Evolutionary conservation across 352 stramenopile genomes (phyloP), one percentile per base, ranked within the genome.

Genomic region (Globisporangium heterothallicum): DNA sequence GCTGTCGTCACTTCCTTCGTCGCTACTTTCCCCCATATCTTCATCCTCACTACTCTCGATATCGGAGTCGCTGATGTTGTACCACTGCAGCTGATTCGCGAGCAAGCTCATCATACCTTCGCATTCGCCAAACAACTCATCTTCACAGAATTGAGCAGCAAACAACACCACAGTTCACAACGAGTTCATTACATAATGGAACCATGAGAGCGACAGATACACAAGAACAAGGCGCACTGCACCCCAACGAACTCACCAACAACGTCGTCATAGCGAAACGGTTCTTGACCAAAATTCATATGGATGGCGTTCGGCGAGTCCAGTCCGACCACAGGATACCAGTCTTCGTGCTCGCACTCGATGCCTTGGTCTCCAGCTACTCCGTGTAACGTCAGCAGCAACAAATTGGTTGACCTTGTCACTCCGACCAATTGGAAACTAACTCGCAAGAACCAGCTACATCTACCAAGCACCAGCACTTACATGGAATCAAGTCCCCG

Each of bases 261-360:
- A 27, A 84, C 64, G 16, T 38, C 53, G 43, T 74, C 58, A 46
- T 73, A 78, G 1, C 62, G 53, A 42, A 93, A 93, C 1, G 74
- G 81, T 30, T 81, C 68, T 54, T 86, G 75, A 1, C 84, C 84
- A 62, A 90, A 93, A 62, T 96, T 96, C 14, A 95, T 68, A 22
- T 79, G 67, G 13, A 95, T 70, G 26, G 74, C 70, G 32, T 91
- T 77, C 29, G 76, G 68, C 6, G 80, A 90, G 53, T 96, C 86
- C 24, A 96, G 49, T 4, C 86, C 86, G 3, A 96, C 74, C 5
- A 88, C 81, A 1, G 86, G 86, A 32, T 86, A 96, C 69, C 76
- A 78, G 7, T 61, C 70, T 13, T 60, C 63, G 35, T 84, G 63
- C 4, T 47, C 18, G 34, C 72, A 84, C 24, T 77, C 63, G 9